Conservation (phyloP, 2,329 filamentous ascomycete genomes). For the Cordyceps cicadae region DNA sequence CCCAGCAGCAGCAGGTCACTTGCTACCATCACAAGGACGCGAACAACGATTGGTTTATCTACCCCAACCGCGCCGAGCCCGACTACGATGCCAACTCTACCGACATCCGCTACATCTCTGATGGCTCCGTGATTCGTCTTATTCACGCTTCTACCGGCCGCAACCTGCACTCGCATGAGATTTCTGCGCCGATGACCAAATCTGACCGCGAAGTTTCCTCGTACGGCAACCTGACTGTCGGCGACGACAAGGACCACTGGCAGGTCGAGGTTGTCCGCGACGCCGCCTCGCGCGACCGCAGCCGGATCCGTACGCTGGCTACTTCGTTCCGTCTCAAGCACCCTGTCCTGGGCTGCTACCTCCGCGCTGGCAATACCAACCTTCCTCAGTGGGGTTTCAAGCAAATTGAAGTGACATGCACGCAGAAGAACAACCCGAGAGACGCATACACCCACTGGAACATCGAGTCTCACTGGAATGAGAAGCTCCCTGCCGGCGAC, state of each 20-base stretch:
- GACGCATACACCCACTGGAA: conserved; percentile 99
- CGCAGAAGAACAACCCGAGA: conserved; percentile 82
- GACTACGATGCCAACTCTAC: conserved; percentile 62
- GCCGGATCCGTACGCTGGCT: conserved; percentile 80
- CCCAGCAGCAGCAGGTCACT: conserved; percentile 89
- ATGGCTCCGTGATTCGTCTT: conserved; percentile 72
- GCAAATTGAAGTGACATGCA: conserved; percentile 95
- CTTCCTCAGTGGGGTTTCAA: conserved; percentile 99
- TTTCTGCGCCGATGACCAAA: conserved; percentile 84
- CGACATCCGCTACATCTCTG: conserved; percentile 65
- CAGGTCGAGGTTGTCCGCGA: conserved; percentile 85
- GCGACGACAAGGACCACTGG: conserved; percentile 98
- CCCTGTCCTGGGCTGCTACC: conserved; percentile 75
- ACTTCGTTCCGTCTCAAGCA: conserved; percentile 88
- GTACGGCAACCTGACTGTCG: conserved; percentile 91
- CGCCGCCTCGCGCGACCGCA: conserved; percentile 76
- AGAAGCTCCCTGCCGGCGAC: conserved; percentile 80
- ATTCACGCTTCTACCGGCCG: conserved; percentile 94
- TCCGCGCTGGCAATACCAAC: conserved; percentile 91
- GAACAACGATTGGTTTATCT: conserved; percentile 99
- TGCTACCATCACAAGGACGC: conserved; percentile 99
- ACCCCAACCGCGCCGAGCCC: conserved; percentile 73
- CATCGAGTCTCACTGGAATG: conserved; percentile 89
- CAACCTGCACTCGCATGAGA: conserved; percentile 90
- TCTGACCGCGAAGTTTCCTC: conserved; percentile 85